A percentile compares a stretch with the other conserved stretches of the same genome.
These are phyloP conservation scores for Gossypium ekmanianum DNA, from an alignment of 345 rosid genomes.

Conservation along the genomic window DNA sequence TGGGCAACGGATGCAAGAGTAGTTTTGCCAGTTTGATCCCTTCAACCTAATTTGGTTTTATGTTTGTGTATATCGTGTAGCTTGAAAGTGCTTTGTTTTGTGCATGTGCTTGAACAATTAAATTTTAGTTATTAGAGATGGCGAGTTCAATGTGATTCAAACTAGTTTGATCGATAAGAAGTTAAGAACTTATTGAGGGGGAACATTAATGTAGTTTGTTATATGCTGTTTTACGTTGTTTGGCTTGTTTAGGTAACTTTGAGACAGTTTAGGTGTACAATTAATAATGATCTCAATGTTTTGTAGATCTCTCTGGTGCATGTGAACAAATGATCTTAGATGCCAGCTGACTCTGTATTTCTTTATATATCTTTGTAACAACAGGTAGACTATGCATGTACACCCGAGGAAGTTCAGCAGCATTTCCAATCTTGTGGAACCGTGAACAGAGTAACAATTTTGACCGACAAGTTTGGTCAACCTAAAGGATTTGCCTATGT, in stretches of 20 bases:
- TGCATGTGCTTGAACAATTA: background rate
- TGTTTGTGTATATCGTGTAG: background rate
- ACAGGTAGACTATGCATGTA: constrained; percentile 95
- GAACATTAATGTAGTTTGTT: background rate
- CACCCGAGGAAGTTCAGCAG: constrained; percentile 98
- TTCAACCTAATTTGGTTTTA: background rate
- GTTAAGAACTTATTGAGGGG: background rate
- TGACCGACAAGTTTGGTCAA: constrained; percentile 98
- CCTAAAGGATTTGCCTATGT: constrained; percentile 99
- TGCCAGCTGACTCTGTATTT: background rate
- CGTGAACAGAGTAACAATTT: constrained; percentile 66
- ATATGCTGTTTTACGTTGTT: background rate
- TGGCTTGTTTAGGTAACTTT: background rate
- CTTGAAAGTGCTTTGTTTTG: background rate
- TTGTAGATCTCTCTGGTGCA: background rate
- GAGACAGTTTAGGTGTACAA: background rate
- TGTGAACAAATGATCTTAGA: background rate
- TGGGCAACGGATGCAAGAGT: background rate
- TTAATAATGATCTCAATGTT: background rate
- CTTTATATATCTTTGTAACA: constrained; percentile 21
- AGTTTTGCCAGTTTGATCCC: background rate
- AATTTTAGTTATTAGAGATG: background rate
- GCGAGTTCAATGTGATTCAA: background rate
- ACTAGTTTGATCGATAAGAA: background rate
- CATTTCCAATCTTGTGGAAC: constrained; percentile 99